These are phyloP conservation scores for Microbotryomycetes sp. DNA, from an alignment of 1,284 basidiomycete genomes.

Conservation along the genomic window DNA sequence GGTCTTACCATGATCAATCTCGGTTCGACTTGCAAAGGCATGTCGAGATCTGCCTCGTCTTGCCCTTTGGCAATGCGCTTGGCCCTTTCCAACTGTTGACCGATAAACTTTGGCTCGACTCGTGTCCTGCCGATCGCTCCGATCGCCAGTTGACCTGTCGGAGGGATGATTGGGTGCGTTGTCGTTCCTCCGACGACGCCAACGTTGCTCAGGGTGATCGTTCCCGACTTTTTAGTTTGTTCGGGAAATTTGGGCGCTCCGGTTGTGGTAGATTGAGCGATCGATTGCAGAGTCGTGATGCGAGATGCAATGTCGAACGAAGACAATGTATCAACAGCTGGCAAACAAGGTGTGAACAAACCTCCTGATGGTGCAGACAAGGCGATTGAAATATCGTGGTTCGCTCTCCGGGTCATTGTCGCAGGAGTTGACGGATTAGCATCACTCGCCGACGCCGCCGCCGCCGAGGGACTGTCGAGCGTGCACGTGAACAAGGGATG, in stretches of 20 bases:
- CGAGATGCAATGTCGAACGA: constrained; percentile 60
- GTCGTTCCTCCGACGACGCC: constrained; percentile 69
- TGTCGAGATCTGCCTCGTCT: constrained; percentile 48
- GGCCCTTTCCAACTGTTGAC: not conserved
- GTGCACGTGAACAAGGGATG: constrained; percentile 63
- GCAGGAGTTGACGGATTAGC: constrained; percentile 1
- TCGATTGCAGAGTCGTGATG: constrained; percentile 54
- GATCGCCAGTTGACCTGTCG: constrained; percentile 82
- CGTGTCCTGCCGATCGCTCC: constrained; percentile 72
- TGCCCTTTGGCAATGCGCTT: constrained; percentile 33
- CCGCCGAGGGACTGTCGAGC: constrained; percentile 26
- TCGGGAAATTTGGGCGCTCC: constrained; percentile 53
- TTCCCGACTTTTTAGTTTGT: constrained; percentile 64
- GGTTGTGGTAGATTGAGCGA: constrained; percentile 43
- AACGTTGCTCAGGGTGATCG: constrained; percentile 79
- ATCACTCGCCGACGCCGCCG: constrained; percentile 45
- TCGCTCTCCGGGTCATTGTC: constrained; percentile 55
- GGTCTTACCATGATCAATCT: constrained; percentile 53
- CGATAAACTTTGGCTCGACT: constrained; percentile 27
- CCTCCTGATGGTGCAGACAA: constrained; percentile 65
- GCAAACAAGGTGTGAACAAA: constrained; percentile 76
- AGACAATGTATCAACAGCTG: constrained; percentile 53
- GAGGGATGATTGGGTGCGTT: constrained; percentile 72
- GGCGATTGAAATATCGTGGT: constrained; percentile 60
- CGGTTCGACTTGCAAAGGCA: constrained; percentile 44